Conservation (phyloP, 805 yeast species). For the Candida schatavii region DNA sequence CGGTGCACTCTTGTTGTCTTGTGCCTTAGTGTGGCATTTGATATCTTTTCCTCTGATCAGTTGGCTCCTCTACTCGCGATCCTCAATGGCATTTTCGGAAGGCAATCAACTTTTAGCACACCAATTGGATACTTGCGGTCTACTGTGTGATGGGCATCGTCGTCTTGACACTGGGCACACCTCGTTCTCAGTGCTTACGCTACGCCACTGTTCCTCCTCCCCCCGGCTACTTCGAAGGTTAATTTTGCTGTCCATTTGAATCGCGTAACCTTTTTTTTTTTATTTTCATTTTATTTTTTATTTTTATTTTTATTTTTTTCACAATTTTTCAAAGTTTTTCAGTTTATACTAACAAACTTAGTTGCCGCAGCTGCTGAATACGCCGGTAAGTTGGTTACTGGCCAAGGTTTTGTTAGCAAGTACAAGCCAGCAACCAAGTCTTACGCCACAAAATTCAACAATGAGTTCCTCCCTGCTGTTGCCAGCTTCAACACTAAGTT, state of each 20-base stretch:
- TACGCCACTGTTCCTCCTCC: too few species aligned
- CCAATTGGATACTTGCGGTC: too few species aligned
- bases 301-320: not conserved
- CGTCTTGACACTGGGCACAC: too few species aligned
- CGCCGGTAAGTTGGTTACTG: slow-evolving; percentile 66
- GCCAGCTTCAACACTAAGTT: slow-evolving; percentile 45
- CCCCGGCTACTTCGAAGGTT: not conserved
- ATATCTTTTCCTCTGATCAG: too few species aligned
- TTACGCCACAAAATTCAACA: slow-evolving; percentile 33
- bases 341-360: too few species aligned
- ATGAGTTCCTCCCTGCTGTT: slow-evolving; percentile 39
- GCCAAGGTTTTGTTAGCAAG: slow-evolving; percentile 76
- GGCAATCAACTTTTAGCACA: too few species aligned
- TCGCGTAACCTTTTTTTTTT: not conserved
- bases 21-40: too few species aligned
- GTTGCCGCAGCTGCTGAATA: slow-evolving; percentile 76
- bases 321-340: slow-evolving; percentile 18
- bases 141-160: too few species aligned
- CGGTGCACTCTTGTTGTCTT: too few species aligned
- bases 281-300: not conserved
- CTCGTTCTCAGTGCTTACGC: too few species aligned
- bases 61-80: too few species aligned
- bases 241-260: not conserved
- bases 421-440: slow-evolving; percentile 59
- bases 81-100: too few species aligned